A percentile compares a stretch with the other conserved stretches of the same genome.
Conservation (phyloP, 106 monocot genomes). For the Apostasia ramifera region DNA sequence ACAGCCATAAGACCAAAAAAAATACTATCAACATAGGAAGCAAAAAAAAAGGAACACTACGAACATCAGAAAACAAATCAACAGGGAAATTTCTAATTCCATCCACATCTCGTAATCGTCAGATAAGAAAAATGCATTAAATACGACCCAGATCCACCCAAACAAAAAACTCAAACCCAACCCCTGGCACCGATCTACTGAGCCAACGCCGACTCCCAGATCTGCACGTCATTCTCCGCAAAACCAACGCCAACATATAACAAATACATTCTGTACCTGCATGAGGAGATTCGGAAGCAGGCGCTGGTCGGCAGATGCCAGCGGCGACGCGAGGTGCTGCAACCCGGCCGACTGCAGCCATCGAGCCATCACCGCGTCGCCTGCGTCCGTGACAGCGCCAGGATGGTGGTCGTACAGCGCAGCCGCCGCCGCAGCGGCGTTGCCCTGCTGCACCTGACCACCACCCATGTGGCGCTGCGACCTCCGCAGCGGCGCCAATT, state of each 20-base stretch:
- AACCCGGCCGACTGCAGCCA: slow-evolving; percentile 90
- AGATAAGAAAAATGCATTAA: not conserved
- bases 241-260: not conserved
- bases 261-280: slow-evolving; percentile 33
- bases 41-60: too few relatives aligned
- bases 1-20: too few relatives aligned
- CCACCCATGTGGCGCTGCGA: slow-evolving; percentile 66
- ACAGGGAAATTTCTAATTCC: not conserved
- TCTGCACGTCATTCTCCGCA: not conserved
- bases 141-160: not conserved
- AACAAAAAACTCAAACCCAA: not conserved
- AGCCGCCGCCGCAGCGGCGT: slow-evolving; percentile 34
- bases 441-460: slow-evolving; percentile 50
- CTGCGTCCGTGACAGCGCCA: slow-evolving; percentile 19
- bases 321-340: slow-evolving; percentile 77
- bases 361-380: slow-evolving; percentile 71
- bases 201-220: not conserved
- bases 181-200: not conserved
- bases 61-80: not conserved
- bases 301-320: slow-evolving; percentile 46
- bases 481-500: slow-evolving; percentile 66
- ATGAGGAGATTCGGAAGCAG: slow-evolving; percentile 44
- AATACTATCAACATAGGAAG: too few relatives aligned
- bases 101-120: not conserved
- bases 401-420: slow-evolving; percentile 32